These are phyloP conservation scores for Cyberlindnera galapagoensis DNA, from an alignment of 805 yeast species.

Conservation along the genomic window DNA sequence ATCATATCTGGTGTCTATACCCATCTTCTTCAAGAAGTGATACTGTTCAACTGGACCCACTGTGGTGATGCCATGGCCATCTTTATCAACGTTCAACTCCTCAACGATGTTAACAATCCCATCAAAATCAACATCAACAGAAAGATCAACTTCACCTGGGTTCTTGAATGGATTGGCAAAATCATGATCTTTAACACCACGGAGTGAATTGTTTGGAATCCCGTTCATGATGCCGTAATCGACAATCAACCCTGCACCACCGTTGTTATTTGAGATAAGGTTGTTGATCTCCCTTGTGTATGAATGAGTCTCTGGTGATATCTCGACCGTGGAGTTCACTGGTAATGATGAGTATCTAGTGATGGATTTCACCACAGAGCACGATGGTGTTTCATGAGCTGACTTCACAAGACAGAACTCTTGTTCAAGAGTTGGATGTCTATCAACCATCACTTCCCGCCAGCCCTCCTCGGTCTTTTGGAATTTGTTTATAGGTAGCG, in stretches of 20 bases:
- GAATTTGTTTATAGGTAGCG: slow-evolving; percentile 71
- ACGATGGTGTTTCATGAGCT: slow-evolving; percentile 55
- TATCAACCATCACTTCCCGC: slow-evolving; percentile 73
- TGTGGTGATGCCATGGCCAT: slow-evolving; percentile 22
- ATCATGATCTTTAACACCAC: slow-evolving; percentile 69
- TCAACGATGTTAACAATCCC: slow-evolving; percentile 35
- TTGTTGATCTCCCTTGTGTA: slow-evolving; percentile 48
- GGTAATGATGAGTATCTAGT: slow-evolving; percentile 48
- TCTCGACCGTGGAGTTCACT: slow-evolving; percentile 54
- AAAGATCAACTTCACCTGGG: slow-evolving; percentile 77
- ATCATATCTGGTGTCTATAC: slow-evolving; percentile 64
- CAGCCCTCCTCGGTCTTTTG: slow-evolving; percentile 60
- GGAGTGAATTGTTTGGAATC: slow-evolving; percentile 62
- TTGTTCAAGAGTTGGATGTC: slow-evolving; percentile 14
- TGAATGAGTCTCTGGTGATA: slow-evolving; percentile 67
- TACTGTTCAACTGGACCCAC: slow-evolving; percentile 71
- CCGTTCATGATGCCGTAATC: slow-evolving; percentile 67
- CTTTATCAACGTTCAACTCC: too few species aligned
- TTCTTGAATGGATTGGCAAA: slow-evolving; percentile 67
- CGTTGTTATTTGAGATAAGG: slow-evolving; percentile 29
- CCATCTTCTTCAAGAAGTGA: slow-evolving; percentile 70
- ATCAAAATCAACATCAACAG: slow-evolving; percentile 78
- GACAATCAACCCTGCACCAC: slow-evolving; percentile 65
- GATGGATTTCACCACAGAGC: slow-evolving; percentile 46
- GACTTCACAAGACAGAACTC: slow-evolving; percentile 51